Evolutionary conservation across 2,329 filamentous ascomycete genomes (phyloP).

Genomic region (Colletotrichum cereale): DNA sequence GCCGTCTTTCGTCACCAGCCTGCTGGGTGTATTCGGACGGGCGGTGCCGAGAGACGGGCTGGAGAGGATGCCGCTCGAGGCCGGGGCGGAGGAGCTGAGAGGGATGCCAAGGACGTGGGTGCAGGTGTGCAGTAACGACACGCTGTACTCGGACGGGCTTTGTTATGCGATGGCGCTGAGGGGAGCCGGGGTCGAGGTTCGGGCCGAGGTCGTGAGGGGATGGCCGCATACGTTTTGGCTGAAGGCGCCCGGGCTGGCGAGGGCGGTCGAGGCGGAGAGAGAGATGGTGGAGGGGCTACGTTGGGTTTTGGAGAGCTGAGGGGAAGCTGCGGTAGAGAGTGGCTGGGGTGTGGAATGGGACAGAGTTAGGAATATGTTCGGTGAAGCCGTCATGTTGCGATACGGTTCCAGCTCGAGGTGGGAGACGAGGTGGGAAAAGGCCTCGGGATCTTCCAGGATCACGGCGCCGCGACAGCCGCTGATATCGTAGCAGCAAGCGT

Average conservation of each 20-base stretch:
- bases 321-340: neutral
- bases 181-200: conserved; percentile 54
- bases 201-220: conserved; percentile 57
- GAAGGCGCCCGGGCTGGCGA: conserved; percentile 56
- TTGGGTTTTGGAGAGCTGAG: conserved; percentile 51
- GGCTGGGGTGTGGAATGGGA: neutral
- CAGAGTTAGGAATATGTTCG: neutral
- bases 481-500: neutral
- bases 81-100: conserved; percentile 45
- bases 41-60: conserved; percentile 56
- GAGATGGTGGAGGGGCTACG: conserved; percentile 56
- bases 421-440: no score
- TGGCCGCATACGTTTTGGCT: conserved; percentile 68
- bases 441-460: neutral
- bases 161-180: conserved; percentile 61
- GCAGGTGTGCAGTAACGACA: conserved; percentile 64
- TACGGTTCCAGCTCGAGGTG: no score
- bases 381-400: neutral
- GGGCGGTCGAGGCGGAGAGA: conserved; percentile 56
- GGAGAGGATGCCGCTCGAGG: conserved; percentile 57
- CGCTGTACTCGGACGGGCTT: conserved; percentile 63
- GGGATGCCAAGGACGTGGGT: conserved; percentile 59
- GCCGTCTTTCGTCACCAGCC: conserved; percentile 53
- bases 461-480: neutral
- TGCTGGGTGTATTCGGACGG: conserved; percentile 50